Conservation (phyloP, 257 asterid species). For the Prunella vulgaris region DNA sequence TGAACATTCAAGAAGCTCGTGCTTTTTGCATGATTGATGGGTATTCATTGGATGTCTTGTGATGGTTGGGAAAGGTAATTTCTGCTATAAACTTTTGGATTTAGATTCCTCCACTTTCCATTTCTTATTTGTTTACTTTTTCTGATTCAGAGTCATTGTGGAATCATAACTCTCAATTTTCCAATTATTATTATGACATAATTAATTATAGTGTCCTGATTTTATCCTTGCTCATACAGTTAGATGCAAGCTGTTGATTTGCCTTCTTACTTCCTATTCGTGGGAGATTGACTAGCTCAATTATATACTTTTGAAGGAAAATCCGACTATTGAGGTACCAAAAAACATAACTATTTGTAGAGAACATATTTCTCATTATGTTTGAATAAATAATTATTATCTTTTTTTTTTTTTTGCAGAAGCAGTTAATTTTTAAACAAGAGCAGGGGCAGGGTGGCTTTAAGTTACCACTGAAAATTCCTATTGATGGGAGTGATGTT, state of each 20-base stretch:
- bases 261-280: slow-evolving; percentile 16
- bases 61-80: slow-evolving; percentile 82
- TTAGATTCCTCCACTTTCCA: neutral
- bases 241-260: slow-evolving; percentile 18
- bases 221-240: slow-evolving; percentile 23
- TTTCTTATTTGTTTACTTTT: no score
- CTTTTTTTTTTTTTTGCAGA: slow-evolving; percentile 33
- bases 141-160: no score
- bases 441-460: slow-evolving; percentile 29
- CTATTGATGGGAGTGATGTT: slow-evolving; percentile 53
- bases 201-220: neutral
- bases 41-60: slow-evolving; percentile 81
- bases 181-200: no score
- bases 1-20: slow-evolving; percentile 99
- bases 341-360: neutral
- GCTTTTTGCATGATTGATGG: slow-evolving; percentile 92
- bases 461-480: slow-evolving; percentile 31
- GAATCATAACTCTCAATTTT: no score
- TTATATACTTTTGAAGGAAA: slow-evolving; percentile 45
- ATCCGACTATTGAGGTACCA: slow-evolving; percentile 64
- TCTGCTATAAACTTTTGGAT: neutral
- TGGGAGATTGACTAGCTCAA: slow-evolving; percentile 66
- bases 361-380: neutral
- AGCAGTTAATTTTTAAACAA: slow-evolving; percentile 32
- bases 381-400: neutral